phyloP scores from a whole-genome alignment of 73 alveolate species.

The Paraurostyla sp. region DNA sequence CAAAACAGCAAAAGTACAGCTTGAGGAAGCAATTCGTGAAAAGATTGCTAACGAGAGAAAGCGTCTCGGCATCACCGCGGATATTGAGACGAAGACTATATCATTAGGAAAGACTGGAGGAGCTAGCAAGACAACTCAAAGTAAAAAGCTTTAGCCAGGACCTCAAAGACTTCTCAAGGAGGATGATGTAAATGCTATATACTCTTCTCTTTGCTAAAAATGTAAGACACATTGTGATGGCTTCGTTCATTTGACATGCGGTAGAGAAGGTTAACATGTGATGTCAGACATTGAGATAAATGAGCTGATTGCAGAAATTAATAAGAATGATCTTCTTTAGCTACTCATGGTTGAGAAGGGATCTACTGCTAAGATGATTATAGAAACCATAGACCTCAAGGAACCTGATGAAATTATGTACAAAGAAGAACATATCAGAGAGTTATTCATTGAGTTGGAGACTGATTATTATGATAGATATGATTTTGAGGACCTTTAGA shows the following conservation, averaged over 20 bases:
- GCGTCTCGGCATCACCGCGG: constrained; percentile 69
- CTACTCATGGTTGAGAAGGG: constrained; percentile 95
- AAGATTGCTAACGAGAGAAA: constrained; percentile 72
- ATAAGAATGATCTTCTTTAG: constrained; percentile 89
- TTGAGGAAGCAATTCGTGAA: constrained; percentile 76
- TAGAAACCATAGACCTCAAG: constrained; percentile 86
- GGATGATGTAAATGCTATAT: constrained; percentile 71
- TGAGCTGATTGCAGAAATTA: constrained; percentile 91
- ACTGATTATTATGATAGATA: constrained; percentile 96
- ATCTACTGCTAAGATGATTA: constrained; percentile 94
- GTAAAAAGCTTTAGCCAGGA: constrained; percentile 73
- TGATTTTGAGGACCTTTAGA: constrained; percentile 91
- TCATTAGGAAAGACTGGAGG: constrained; percentile 41
- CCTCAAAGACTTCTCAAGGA: constrained; percentile 84
- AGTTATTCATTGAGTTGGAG: constrained; percentile 84
- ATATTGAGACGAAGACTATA: constrained; percentile 1
- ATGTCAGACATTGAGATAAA: constrained; percentile 93
- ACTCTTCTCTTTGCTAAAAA: constrained; percentile 80
- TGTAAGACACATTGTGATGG: constrained; percentile 90
- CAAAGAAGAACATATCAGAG: constrained; percentile 86
- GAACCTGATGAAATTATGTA: constrained; percentile 94
- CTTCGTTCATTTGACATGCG: constrained; percentile 93
- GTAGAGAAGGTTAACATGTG: constrained; percentile 94
- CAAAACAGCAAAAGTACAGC: constrained; percentile 78
- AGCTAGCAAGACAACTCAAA: constrained; percentile 53